Evolutionary conservation across 2,329 filamentous ascomycete species (phyloP).

Genomic region (Metarhizium guizhouense): DNA sequence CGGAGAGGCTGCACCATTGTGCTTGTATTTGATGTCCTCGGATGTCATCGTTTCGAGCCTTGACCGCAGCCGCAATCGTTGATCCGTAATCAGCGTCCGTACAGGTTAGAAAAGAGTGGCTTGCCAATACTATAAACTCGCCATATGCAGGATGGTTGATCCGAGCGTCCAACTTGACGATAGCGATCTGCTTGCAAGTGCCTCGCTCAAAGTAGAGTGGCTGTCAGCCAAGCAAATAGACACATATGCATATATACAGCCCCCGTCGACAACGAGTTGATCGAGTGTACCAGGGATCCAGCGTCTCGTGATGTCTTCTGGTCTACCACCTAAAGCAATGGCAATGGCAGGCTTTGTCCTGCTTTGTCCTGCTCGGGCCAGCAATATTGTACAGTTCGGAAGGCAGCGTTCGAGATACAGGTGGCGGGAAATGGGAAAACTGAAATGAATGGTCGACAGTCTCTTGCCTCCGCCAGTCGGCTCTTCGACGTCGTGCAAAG

Average conservation of each 20-base stretch:
- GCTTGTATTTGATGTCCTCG: background rate
- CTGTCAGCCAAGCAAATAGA: too few species aligned
- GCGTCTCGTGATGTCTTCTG: background rate
- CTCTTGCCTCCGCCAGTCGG: background rate
- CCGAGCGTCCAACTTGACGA: background rate
- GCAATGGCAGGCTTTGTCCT: too few species aligned
- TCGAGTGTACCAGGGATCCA: background rate
- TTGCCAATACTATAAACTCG: background rate
- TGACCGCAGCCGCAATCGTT: background rate
- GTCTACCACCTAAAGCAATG: too few species aligned
- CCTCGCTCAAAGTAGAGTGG: too few species aligned
- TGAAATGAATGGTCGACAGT: background rate
- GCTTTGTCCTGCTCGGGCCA: too few species aligned
- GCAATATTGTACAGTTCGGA: too few species aligned
- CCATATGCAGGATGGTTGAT: background rate
- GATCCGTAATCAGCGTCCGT: background rate
- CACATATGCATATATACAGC: background rate
- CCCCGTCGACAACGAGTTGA: background rate
- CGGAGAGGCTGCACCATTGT: conserved; percentile 7
- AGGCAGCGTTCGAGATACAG: background rate
- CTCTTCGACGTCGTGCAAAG: conserved; percentile 3
- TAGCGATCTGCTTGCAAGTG: background rate
- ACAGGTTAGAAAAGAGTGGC: background rate
- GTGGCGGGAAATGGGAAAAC: background rate
- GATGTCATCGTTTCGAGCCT: conserved; percentile 2